A percentile compares a stretch with the other conserved stretches of the same genome.
Evolutionary conservation across 2,329 filamentous ascomycete genomes (phyloP).

Genomic region (Penicillium fuscoglaucum): DNA sequence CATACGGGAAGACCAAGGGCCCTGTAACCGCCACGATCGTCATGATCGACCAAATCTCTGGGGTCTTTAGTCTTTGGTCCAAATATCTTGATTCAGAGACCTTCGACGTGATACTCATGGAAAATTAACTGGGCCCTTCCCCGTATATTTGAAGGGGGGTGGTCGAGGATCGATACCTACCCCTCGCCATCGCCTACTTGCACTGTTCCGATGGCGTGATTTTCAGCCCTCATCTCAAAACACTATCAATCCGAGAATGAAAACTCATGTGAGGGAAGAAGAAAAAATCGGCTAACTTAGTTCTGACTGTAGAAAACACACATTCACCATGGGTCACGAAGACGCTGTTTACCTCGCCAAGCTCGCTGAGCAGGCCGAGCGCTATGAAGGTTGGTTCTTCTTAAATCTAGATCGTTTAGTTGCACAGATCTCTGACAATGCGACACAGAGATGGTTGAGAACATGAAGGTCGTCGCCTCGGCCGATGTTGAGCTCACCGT

Average conservation of each 20-base stretch:
- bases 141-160: not conserved
- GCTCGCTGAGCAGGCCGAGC: constrained; percentile 99
- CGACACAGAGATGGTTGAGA: constrained; percentile 91
- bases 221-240: constrained; percentile 11
- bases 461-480: constrained; percentile 98
- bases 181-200: constrained; percentile 24
- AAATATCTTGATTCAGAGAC: constrained; percentile 1
- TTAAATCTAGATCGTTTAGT: constrained; percentile 18
- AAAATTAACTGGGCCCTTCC: constrained; percentile 6
- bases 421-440: constrained; percentile 12
- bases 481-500: constrained; percentile 81
- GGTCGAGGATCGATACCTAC: constrained; percentile 15
- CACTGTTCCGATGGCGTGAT: constrained; percentile 29
- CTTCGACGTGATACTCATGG: constrained; percentile 5
- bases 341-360: constrained; percentile 99
- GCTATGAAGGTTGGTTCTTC: constrained; percentile 82
- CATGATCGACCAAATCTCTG: constrained; percentile 12
- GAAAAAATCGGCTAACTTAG: constrained; percentile 1
- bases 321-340: constrained; percentile 92
- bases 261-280: not conserved
- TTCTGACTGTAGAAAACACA: constrained; percentile 29
- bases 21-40: constrained; percentile 14
- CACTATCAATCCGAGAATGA: constrained; percentile 1
- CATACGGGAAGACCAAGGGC: constrained; percentile 13
- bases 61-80: not conserved